These are phyloP conservation scores for Syzygium malaccense DNA, from an alignment of 441 rosid genomes.

Conservation along the genomic window DNA sequence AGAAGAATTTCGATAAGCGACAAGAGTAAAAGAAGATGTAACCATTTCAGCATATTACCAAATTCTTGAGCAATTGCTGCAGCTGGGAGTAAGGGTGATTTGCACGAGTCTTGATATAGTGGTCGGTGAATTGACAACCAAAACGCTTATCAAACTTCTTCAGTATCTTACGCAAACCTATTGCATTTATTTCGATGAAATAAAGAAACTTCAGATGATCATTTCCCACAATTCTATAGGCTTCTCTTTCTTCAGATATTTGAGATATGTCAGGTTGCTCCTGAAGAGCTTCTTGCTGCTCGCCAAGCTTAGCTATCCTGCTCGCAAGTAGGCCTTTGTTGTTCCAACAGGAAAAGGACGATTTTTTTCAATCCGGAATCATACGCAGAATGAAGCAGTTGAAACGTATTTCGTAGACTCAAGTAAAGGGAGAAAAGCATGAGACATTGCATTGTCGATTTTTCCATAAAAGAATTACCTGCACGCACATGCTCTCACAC, in stretches of 20 bases:
- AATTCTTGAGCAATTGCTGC: slow-evolving; percentile 97
- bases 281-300: slow-evolving; percentile 58
- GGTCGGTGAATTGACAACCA: slow-evolving; percentile 81
- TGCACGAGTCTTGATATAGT: slow-evolving; percentile 91
- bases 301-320: slow-evolving; percentile 57
- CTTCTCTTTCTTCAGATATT: slow-evolving; percentile 61
- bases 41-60: slow-evolving; percentile 44
- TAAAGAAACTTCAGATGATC: slow-evolving; percentile 80
- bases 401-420: neutral
- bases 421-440: neutral
- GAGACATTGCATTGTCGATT: neutral
- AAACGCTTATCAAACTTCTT: slow-evolving; percentile 97
- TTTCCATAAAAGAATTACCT: neutral
- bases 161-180: slow-evolving; percentile 88
- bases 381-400: neutral
- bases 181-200: slow-evolving; percentile 86
- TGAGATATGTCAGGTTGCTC: slow-evolving; percentile 59
- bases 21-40: neutral
- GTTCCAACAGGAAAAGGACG: slow-evolving; percentile 93
- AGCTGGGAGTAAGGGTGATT: slow-evolving; percentile 98
- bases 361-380: slow-evolving; percentile 77
- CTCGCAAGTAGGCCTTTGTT: slow-evolving; percentile 90
- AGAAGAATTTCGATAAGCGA: neutral
- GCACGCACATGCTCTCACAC: neutral
- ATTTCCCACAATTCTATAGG: slow-evolving; percentile 64